Evolutionary conservation across 2,329 filamentous ascomycete genomes (phyloP), one percentile per base, ranked within the genome.

Genomic region (Apiospora rasikravindrae): DNA sequence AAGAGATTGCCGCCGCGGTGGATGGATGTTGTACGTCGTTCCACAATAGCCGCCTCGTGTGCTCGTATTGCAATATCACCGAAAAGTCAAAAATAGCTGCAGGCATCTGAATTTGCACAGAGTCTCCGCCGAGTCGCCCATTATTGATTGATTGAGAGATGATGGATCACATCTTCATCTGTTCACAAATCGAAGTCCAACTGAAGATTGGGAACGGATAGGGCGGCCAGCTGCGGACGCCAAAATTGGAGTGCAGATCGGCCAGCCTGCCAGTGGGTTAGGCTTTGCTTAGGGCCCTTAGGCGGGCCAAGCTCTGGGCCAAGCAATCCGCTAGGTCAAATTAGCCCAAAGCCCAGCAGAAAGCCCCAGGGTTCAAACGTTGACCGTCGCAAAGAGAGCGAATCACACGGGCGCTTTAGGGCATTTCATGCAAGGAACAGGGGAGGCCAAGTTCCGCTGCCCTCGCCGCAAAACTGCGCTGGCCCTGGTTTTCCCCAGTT

Each of bases 361-460:
- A 7, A 42, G 40, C 5, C 19, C 57, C 57, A 64, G 33, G 53
- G 57, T n/a, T 64, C 33, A 64, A 64, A 64, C 57, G 57, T 64
- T 37, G 29, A 64, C 33, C 33, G 57, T 64, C 57, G 57, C 57
- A 64, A 24, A 22, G 19, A 37, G 8, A 64, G 33, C 57, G 19
- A 64, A 64, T 64, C 57, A 64, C 57, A 64, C 57, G 1, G 33
- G 19, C 53, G 53, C 16, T 29, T 22, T 61, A 11, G 29, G 53
- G 29, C 29, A 29, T 22, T 57, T 61, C 53, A 61, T 61, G 53
- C 53, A 61, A 61, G 53, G 53, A 22, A 61, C 53, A 61, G 53
- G 53, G 29, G 53, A 61, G 26, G 53, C 53, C 22, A 61, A 61
- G 6, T 33, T 33, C 29, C 13, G 51, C 26, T 61, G 26, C n/a